phyloP scores from a whole-genome alignment of 2,329 filamentous ascomycete genomes.

The Hypoxylon sp. region DNA sequence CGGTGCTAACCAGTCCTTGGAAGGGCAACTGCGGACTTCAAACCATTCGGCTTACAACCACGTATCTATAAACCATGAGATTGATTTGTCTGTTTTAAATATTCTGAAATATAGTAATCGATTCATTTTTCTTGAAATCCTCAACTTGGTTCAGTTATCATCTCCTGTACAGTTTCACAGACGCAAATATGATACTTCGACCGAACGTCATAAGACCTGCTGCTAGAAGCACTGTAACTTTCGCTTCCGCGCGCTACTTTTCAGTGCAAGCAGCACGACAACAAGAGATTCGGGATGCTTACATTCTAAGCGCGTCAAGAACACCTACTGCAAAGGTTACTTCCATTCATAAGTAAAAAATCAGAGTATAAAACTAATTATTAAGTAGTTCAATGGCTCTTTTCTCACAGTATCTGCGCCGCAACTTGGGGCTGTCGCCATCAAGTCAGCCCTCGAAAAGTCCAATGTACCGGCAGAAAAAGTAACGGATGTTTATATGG shows the following conservation, averaged over 20 bases:
- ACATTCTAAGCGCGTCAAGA: constrained; percentile 88
- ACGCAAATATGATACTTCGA: constrained; percentile 40
- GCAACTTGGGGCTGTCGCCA: constrained; percentile 88
- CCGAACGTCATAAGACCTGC: constrained; percentile 34
- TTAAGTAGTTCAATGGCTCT: constrained; percentile 92
- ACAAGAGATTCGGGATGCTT: constrained; percentile 85
- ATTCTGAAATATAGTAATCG: too few species aligned
- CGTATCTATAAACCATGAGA: too few species aligned
- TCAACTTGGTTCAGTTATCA: too few species aligned
- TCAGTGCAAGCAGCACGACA: constrained; percentile 54
- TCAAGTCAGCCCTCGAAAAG: constrained; percentile 88
- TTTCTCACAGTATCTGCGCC: constrained; percentile 85
- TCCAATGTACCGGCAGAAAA: constrained; percentile 81
- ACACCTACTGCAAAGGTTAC: constrained; percentile 88
- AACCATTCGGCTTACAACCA: too few species aligned
- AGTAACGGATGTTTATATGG: constrained; percentile 96
- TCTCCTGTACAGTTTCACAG: too few species aligned
- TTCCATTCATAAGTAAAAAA: constrained; percentile 7
- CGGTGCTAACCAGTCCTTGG: constrained; percentile 22
- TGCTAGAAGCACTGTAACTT: constrained; percentile 35
- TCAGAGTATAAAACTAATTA: too few species aligned
- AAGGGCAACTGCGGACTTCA: constrained; percentile 17
- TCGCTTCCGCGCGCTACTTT: constrained; percentile 53
- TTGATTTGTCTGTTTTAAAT: too few species aligned
- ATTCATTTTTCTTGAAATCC: too few species aligned